These are phyloP conservation scores for Lipomyces starkeyi DNA, from an alignment of 805 yeast species.

Conservation along the genomic window DNA sequence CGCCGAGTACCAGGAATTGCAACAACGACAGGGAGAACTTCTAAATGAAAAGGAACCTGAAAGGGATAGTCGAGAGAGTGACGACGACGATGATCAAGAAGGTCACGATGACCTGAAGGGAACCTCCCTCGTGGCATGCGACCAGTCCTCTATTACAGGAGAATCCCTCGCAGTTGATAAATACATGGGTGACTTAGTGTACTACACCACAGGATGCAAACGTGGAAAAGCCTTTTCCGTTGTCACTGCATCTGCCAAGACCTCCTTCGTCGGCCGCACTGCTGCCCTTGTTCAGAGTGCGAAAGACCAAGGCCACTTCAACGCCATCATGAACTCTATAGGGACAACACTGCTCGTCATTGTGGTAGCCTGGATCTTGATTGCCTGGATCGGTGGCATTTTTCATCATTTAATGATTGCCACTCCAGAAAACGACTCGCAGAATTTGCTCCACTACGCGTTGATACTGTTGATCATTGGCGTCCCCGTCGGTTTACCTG, in stretches of 20 bases:
- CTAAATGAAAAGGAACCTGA: too few species aligned
- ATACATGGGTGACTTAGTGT: slow-evolving; percentile 82
- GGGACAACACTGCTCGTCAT: slow-evolving; percentile 89
- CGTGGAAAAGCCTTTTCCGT: slow-evolving; percentile 95
- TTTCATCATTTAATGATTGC: slow-evolving; percentile 89
- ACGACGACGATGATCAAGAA: slow-evolving; percentile 40
- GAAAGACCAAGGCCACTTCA: slow-evolving; percentile 93
- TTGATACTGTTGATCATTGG: slow-evolving; percentile 95
- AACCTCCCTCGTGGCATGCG: slow-evolving; percentile 44
- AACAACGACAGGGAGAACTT: too few species aligned
- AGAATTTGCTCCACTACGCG: slow-evolving; percentile 84
- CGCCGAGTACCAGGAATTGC: slow-evolving; percentile 45
- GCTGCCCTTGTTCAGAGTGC: slow-evolving; percentile 93
- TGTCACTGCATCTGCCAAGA: slow-evolving; percentile 94
- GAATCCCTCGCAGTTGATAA: slow-evolving; percentile 96
- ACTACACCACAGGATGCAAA: slow-evolving; percentile 93
- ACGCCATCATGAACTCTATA: slow-evolving; percentile 96
- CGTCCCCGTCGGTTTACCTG: slow-evolving; percentile 99
- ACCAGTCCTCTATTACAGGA: slow-evolving; percentile 97
- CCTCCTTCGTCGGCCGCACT: slow-evolving; percentile 96
- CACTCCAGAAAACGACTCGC: slow-evolving; percentile 52
- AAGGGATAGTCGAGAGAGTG: slow-evolving; percentile 15
- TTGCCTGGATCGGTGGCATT: slow-evolving; percentile 93
- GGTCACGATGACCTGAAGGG: slow-evolving; percentile 30
- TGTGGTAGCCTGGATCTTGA: slow-evolving; percentile 82